A percentile compares a stretch with the other conserved stretches of the same genome.
Evolutionary conservation across 768 basidiomycete genomes (phyloP).

Genomic region (Daedaleopsis sinensis): DNA sequence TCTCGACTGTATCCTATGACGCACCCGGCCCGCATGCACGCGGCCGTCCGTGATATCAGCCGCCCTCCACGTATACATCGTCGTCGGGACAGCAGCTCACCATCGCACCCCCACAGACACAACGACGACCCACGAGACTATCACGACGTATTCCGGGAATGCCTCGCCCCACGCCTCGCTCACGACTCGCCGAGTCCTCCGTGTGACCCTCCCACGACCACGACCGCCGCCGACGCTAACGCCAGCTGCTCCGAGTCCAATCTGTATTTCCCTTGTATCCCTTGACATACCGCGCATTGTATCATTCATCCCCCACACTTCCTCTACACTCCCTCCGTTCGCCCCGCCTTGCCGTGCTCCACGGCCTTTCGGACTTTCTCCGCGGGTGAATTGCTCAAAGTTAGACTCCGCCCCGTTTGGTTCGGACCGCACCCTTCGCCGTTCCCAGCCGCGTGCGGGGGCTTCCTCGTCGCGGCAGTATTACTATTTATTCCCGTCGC

Average conservation of each 20-base stretch:
- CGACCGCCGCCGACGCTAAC: too few relatives aligned
- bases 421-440: too few relatives aligned
- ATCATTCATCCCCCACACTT: too few relatives aligned
- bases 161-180: constrained; percentile 13
- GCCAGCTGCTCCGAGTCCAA: background rate
- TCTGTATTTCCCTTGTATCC: background rate
- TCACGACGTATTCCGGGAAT: constrained; percentile 28
- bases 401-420: background rate
- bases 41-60: background rate
- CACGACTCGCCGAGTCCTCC: background rate
- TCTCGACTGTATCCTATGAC: background rate
- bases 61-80: background rate
- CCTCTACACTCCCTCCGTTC: background rate
- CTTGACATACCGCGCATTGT: background rate
- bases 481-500: too few relatives aligned
- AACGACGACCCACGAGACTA: constrained; percentile 25
- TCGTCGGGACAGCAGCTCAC: background rate
- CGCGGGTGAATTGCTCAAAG: background rate
- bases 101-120: constrained; percentile 14
- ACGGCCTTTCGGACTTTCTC: background rate
- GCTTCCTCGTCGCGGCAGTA: too few relatives aligned
- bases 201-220: background rate
- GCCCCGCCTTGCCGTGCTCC: background rate
- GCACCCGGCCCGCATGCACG: background rate
- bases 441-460: too few relatives aligned